Conservation (phyloP, 1,139 yeast species). For the Saccharomyces hybrid region DNA sequence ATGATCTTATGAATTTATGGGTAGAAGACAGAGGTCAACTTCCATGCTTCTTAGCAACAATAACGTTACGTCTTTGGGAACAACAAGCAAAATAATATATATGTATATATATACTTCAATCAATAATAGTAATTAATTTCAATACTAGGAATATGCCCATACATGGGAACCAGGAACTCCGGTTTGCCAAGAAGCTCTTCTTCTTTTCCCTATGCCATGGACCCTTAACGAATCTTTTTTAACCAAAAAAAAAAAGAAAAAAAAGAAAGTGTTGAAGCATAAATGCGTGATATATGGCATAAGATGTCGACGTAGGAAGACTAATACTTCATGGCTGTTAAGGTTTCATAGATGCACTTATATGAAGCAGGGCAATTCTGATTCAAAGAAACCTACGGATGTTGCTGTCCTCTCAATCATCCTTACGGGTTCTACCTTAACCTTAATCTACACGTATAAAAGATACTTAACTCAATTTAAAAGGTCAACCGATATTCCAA, state of each 20-base stretch:
- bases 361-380: neutral
- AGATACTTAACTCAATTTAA: conserved; percentile 36
- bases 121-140: neutral
- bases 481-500: conserved; percentile 38
- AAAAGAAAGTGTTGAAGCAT: neutral
- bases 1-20: conserved; percentile 58
- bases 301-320: neutral
- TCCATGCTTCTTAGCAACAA: conserved; percentile 73
- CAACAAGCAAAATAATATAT: conserved; percentile 4
- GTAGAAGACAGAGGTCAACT: conserved; percentile 61
- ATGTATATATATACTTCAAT: neutral
- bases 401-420: conserved; percentile 28
- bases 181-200: too few relatives aligned
- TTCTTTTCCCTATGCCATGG: neutral
- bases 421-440: conserved; percentile 32
- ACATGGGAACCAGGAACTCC: too few relatives aligned
- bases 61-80: conserved; percentile 60
- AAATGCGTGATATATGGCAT: neutral
- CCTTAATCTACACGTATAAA: conserved; percentile 34
- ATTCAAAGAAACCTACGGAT: conserved; percentile 7
- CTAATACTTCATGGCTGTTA: neutral
- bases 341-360: conserved; percentile 1
- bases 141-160: neutral
- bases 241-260: neutral
- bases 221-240: neutral